phyloP scores from a whole-genome alignment of 306 rosid species.

The Fragaria ananassa region DNA sequence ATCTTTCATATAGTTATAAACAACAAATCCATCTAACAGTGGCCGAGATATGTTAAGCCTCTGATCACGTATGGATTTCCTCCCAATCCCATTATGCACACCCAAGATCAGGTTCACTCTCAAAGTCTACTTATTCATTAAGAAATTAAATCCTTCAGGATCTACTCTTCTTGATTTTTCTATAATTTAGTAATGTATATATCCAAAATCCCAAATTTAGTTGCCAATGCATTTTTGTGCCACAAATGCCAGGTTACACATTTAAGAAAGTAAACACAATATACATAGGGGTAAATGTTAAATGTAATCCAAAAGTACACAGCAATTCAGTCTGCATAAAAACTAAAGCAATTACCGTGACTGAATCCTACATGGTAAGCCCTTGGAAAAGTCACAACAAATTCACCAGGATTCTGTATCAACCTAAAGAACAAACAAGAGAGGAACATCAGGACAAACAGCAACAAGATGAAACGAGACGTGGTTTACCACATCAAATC shows the following conservation, averaged over 20 bases:
- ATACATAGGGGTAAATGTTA: slow-evolving; percentile 11
- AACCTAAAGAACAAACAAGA: slow-evolving; percentile 62
- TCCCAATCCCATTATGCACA: not conserved
- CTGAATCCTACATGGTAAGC: slow-evolving; percentile 99
- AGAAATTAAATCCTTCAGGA: not conserved
- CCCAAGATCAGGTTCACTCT: not conserved
- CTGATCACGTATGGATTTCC: not conserved
- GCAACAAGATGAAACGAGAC: slow-evolving; percentile 22
- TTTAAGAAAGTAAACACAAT: slow-evolving; percentile 9
- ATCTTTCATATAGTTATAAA: not conserved
- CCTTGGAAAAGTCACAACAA: slow-evolving; percentile 97
- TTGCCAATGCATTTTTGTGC: slow-evolving; percentile 1
- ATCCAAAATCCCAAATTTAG: not conserved
- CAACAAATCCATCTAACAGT: not conserved
- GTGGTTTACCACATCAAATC: slow-evolving; percentile 18
- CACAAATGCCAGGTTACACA: slow-evolving; percentile 10
- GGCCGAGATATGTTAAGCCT: not conserved
- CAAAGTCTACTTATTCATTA: slow-evolving; percentile 7
- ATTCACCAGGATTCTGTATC: slow-evolving; percentile 97
- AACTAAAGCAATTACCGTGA: slow-evolving; percentile 78
- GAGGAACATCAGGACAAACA: slow-evolving; percentile 23
- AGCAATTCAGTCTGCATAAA: slow-evolving; percentile 13
- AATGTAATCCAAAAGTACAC: slow-evolving; percentile 5
- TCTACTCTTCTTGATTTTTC: not conserved
- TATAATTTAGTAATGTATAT: not conserved